These are phyloP conservation scores for Penicillium angulare DNA, from an alignment of 495 filamentous ascomycete species.

Conservation along the genomic window DNA sequence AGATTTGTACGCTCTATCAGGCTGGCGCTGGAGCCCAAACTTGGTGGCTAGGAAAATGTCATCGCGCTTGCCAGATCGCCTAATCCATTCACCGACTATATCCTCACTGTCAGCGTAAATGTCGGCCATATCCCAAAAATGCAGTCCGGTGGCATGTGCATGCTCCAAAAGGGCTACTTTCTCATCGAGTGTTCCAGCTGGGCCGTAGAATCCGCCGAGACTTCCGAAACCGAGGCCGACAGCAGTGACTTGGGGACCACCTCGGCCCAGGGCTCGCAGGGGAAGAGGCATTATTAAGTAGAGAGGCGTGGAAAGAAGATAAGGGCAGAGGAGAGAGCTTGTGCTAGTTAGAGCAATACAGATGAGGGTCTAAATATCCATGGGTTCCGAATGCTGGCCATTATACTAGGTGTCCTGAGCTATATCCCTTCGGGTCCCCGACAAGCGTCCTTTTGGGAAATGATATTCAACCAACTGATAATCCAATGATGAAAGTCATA, in stretches of 20 bases:
- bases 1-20: constrained; percentile 18
- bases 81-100: constrained; percentile 57
- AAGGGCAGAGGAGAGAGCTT: too few species aligned
- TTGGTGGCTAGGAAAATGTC: constrained; percentile 60
- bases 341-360: too few species aligned
- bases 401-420: too few species aligned
- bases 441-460: too few species aligned
- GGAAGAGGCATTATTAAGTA: constrained; percentile 21
- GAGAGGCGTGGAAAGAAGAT: too few species aligned
- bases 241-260: constrained; percentile 51
- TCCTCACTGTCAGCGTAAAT: constrained; percentile 43
- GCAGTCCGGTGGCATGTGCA: constrained; percentile 50
- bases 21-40: constrained; percentile 35
- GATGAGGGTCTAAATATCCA: too few species aligned
- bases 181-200: constrained; percentile 31
- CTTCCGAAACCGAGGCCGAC: constrained; percentile 58
- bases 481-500: too few species aligned
- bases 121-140: constrained; percentile 60
- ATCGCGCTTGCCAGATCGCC: constrained; percentile 50
- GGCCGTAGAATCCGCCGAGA: constrained; percentile 48
- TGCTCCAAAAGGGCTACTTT: constrained; percentile 36
- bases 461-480: too few species aligned
- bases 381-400: too few species aligned
- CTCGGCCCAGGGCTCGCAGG: constrained; percentile 44
- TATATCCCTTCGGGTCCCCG: too few species aligned